Evolutionary conservation across 148 eudicot genomes (phyloP), one percentile per base, ranked within the genome.

Genomic region (Selenicereus undatus): DNA sequence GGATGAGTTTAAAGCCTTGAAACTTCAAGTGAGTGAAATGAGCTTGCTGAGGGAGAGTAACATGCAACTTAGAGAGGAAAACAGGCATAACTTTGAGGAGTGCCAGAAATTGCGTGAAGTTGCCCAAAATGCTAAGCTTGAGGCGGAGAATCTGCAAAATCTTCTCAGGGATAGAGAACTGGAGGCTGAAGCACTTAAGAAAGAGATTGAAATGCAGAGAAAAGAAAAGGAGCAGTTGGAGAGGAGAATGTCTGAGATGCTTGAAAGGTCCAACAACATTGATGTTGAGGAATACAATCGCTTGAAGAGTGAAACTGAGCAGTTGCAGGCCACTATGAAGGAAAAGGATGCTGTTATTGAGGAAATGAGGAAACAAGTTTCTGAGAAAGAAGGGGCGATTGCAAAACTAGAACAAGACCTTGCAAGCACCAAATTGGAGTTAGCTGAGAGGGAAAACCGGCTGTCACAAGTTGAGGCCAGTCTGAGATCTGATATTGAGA

Each of bases 11-110:
- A 94, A 91, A 82, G 89, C 98, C 30, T 86, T 96, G 78, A 97
- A 92, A 82, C 88, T 92, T 81, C 98, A 96, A 88, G 92, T 92
- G 56, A 83, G 90, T 60, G 98, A 96, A 76, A 90, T 96, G 80
- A 96, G 88, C 78, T 87, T 96, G 85, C 95, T 96, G 51, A 93
- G 99, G 65, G 99, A 96, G 80, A 96, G 99, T 86, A 94, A 94
- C 51, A 75, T 84, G 80, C 99, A 96, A 84, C 94, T 96, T 35
- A 88, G 99, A 81, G 99, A 94, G 89, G 99, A 96, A 82, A 96
- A 91, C 82, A 87, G 75, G 82, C 88, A 89, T 77, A 94, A 94
- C 87, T 91, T 94, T 81, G 95, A 94, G 80, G 99, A 96, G 84
- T 94, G 98, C 86, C 95, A 96, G 89, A 93, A 88, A 87, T 84